phyloP scores from a whole-genome alignment of 176 grass and related monocot genomes.

The Oryza australiensis region DNA sequence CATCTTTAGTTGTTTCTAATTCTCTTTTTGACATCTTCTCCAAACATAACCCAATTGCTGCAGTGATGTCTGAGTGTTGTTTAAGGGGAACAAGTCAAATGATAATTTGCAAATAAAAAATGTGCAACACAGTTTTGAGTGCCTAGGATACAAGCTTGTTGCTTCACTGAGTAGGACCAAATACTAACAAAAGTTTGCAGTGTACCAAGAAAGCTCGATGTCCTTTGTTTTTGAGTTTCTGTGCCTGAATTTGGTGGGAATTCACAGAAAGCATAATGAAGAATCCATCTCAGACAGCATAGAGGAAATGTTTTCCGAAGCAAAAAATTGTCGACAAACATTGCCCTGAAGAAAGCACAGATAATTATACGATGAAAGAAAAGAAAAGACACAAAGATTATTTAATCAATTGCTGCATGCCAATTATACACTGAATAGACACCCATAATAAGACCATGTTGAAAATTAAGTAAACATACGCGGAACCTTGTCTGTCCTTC shows the following conservation, averaged over 20 bases:
- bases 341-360: constrained; percentile 53
- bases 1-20: constrained; percentile 80
- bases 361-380: constrained; percentile 33
- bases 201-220: constrained; percentile 51
- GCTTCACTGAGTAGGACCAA: constrained; percentile 95
- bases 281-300: constrained; percentile 86
- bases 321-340: constrained; percentile 92
- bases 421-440: not conserved
- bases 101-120: constrained; percentile 23
- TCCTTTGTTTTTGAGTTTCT: constrained; percentile 47
- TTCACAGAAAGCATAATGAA: constrained; percentile 89
- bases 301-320: constrained; percentile 94
- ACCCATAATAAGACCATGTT: not conserved
- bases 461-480: constrained; percentile 14
- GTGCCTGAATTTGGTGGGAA: constrained; percentile 52
- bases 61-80: constrained; percentile 78
- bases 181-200: constrained; percentile 57
- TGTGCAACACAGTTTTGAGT: constrained; percentile 32
- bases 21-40: constrained; percentile 78
- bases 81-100: constrained; percentile 50
- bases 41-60: constrained; percentile 85
- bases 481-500: not conserved
- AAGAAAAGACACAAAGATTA: constrained; percentile 21
- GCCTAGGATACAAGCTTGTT: constrained; percentile 96
- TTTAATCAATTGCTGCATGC: constrained; percentile 15